Base-by-base conservation (phyloP, 331 rosid species). In the Arachis monticola region DNA sequence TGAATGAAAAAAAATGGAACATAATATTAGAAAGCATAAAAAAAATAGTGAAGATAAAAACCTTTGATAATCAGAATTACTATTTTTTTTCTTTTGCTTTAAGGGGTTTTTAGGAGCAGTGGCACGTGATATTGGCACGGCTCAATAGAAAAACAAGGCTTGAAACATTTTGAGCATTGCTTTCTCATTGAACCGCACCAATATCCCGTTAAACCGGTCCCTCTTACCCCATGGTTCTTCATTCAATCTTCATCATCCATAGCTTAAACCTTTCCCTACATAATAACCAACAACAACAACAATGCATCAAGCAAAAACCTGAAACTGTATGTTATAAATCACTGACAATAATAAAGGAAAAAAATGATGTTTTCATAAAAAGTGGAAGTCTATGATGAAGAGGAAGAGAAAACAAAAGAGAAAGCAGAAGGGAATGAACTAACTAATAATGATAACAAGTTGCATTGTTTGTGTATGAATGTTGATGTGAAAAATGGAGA, bases 131-230 rank as follows among this genome's bases (percentile, higher is more conserved):
- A 92, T 92, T 92, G 97, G 93, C 97, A 86, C 93, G 96, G 93
- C 97, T 92, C 96, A 92, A 92, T 92, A 77, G 88, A 88, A 92
- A 92, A 89, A 73, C 83, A 84, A 60, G 70, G 79, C 87, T 78
- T 78, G 35, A 64, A 8, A 14, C 10, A 22, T 32, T 64, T 60
- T 47, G 88, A 86, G 84, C 87, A 68, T 90, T 64, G 77, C 80
- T 91, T 93, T 93, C 85, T 89, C 89, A 93, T 93, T 93, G 96
- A 93, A 93, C 96, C 97, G 89, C 81, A 88, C 98, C 97, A 93
- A 93, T 87, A 93, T 93, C 98, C 82, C 92, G 96, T 87, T 79
- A 35, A 80, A 87, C 81, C 59, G 78, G 70, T 74, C 82, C 88
- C 72, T 41, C 51, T 45, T 31, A 47, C 64, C 47, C 67, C 41